phyloP scores from a whole-genome alignment of 139 green algal species.

The Chlamydomonas eustigma region DNA sequence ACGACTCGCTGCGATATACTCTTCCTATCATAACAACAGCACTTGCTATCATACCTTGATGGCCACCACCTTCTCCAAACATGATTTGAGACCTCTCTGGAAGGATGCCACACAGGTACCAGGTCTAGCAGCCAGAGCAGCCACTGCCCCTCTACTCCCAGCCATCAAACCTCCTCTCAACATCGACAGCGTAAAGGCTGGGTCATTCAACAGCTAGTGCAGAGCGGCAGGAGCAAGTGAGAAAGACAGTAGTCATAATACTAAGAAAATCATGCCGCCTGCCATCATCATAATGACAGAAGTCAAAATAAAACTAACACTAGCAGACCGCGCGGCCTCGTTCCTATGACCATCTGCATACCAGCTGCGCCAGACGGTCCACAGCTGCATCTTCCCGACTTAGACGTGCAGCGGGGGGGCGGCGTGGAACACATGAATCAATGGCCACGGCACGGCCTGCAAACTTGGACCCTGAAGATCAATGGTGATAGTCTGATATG shows the following conservation, averaged over 20 bases:
- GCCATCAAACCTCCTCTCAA: constrained; percentile 21
- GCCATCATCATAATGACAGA: no score
- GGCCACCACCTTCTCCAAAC: constrained; percentile 33
- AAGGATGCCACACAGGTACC: constrained; percentile 37
- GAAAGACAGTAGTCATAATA: no score
- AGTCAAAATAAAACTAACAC: no score
- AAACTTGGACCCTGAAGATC: constrained; percentile 35
- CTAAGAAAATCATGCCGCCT: no score
- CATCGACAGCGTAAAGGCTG: constrained; percentile 13
- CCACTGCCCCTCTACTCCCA: constrained; percentile 19
- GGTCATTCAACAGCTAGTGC: constrained; percentile 23
- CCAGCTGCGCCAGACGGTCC: constrained; percentile 65
- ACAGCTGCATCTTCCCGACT: constrained; percentile 63
- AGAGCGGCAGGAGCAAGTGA: no score
- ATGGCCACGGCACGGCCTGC: constrained; percentile 63
- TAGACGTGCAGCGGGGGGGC: constrained; percentile 54
- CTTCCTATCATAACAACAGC: neutral
- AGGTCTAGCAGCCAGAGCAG: constrained; percentile 10
- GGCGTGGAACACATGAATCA: constrained; percentile 71
- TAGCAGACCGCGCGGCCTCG: no score
- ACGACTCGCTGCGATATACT: no score
- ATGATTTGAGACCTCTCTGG: constrained; percentile 41
- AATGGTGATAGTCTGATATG: no score
- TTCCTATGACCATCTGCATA: no score
- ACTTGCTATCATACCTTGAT: constrained; percentile 41